These are phyloP conservation scores for Lachnellula occidentalis DNA, from an alignment of 2,329 filamentous ascomycete species.

Conservation along the genomic window DNA sequence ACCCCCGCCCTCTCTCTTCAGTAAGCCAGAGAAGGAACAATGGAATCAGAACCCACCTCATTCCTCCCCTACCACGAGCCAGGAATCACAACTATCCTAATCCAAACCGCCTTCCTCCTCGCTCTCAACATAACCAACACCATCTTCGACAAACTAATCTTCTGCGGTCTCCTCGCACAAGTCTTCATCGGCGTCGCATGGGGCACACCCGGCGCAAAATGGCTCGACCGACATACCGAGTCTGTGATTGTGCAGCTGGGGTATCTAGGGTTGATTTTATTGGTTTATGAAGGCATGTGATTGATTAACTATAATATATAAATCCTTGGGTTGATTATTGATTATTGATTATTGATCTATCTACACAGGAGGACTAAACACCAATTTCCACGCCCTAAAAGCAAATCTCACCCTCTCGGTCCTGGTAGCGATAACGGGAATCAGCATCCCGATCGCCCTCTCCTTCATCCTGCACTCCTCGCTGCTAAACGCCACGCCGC, in stretches of 20 bases:
- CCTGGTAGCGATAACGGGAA: slow-evolving; percentile 60
- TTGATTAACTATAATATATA: too few relatives aligned
- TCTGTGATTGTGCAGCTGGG: slow-evolving; percentile 57
- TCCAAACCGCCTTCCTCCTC: slow-evolving; percentile 55
- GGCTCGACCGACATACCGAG: slow-evolving; percentile 48
- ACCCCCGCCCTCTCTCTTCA: background rate
- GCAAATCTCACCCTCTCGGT: slow-evolving; percentile 56
- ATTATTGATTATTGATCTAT: background rate
- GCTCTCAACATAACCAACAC: slow-evolving; percentile 54
- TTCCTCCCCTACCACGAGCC: slow-evolving; percentile 52
- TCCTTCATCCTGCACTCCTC: slow-evolving; percentile 46
- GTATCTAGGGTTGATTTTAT: slow-evolving; percentile 62
- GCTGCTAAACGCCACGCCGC: slow-evolving; percentile 19
- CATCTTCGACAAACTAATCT: slow-evolving; percentile 40
- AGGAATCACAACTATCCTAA: slow-evolving; percentile 50
- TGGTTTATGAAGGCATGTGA: slow-evolving; percentile 54
- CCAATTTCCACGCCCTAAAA: slow-evolving; percentile 37
- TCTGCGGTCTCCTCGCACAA: slow-evolving; percentile 4
- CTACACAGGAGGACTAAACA: slow-evolving; percentile 31
- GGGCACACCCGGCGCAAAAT: slow-evolving; percentile 24
- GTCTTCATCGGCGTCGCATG: slow-evolving; percentile 2
- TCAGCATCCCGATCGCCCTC: slow-evolving; percentile 56
- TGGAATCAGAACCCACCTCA: background rate
- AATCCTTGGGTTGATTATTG: too few relatives aligned
- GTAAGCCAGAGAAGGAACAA: background rate